Evolutionary conservation across 441 rosid genomes (phyloP), one percentile per base, ranked within the genome.

Genomic region (Erysimum pusillum): DNA sequence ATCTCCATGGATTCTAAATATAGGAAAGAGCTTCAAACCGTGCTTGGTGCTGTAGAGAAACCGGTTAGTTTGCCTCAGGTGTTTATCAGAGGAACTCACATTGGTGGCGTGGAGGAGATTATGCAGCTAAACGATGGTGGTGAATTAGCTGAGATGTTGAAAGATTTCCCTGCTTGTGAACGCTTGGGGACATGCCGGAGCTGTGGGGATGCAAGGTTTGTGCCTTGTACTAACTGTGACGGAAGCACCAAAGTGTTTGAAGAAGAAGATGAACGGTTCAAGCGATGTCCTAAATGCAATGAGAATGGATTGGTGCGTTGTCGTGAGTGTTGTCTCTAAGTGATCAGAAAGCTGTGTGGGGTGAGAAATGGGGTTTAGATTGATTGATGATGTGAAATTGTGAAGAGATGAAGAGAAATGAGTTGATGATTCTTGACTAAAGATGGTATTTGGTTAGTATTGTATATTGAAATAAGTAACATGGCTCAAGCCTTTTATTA

Each of bases 301-400:
- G 98, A 94, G 84, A 94, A 94, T 67, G 98, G 99, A 3, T 49
- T 92, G 75, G 84, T 89, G 22, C 90, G 92, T 18, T 94, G 98
- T 87, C 90, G 80, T 63, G 71, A 76, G 74, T 94, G 98, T 84
- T 84, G 90, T 76, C 66, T 58, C 12, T 84, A 69, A 73, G 52
- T 56, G 20, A 5, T 17, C 67, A 58, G 48, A 67, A 31, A 63
- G 64, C 7, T 73, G 42, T 75, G 62, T 58, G 67, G 42, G 60
- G 60, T 35, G 57, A 9, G 36, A 34, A 32, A 25, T 25, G 78
- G 54, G 38, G 15, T 35, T 12, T 70, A 56, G 71, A 68, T 18
- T 66, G 78, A 18, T 18, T 60, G 15, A 44, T 63, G 68, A 25
- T 74, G 45, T 69, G 49, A 61, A 11, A 32, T 51, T 60, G 49